A percentile compares a stretch with the other conserved stretches of the same genome.
These are phyloP conservation scores for Hansenula lynferdii DNA, from an alignment of 1,139 yeast genomes.

Conservation along the genomic window DNA sequence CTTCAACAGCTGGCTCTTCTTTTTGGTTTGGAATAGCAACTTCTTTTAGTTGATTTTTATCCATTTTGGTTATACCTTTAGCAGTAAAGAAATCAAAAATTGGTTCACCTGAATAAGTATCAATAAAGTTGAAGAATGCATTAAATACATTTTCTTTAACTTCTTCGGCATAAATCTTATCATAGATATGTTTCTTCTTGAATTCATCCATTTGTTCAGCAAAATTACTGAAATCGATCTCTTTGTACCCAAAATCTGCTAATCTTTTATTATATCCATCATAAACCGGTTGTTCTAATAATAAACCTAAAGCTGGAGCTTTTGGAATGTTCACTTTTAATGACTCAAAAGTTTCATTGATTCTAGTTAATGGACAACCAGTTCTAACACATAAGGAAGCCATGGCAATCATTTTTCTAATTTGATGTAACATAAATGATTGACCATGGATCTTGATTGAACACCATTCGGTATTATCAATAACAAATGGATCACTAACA, in stretches of 20 bases:
- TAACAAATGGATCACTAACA: conserved; percentile 88
- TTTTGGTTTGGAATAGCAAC: conserved; percentile 15
- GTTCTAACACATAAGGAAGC: conserved; percentile 82
- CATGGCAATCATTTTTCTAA: conserved; percentile 97
- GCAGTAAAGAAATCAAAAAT: conserved; percentile 79
- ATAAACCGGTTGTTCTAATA: conserved; percentile 89
- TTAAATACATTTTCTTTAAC: conserved; percentile 81
- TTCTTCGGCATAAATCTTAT: conserved; percentile 88
- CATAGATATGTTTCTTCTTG: conserved; percentile 85
- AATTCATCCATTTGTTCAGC: conserved; percentile 73
- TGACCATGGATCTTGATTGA: conserved; percentile 97
- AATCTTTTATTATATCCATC: conserved; percentile 76
- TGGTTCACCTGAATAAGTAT: conserved; percentile 55
- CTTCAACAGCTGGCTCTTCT: conserved; percentile 5
- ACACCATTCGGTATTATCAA: conserved; percentile 94
- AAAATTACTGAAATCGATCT: conserved; percentile 64
- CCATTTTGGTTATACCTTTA: conserved; percentile 38
- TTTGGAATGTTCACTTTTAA: conserved; percentile 86
- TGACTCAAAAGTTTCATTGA: conserved; percentile 71
- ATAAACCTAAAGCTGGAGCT: conserved; percentile 93
- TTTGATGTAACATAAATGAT: conserved; percentile 97
- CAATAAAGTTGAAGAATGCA: conserved; percentile 86
- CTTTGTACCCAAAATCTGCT: conserved; percentile 74
- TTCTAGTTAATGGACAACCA: conserved; percentile 74
- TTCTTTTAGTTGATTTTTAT: conserved; percentile 14